Percentiles rank a stretch among this genome's conserved stretches.
These are phyloP conservation scores for Elymus sibiricus DNA, from an alignment of 176 grass and related monocot genomes.

Conservation along the genomic window DNA sequence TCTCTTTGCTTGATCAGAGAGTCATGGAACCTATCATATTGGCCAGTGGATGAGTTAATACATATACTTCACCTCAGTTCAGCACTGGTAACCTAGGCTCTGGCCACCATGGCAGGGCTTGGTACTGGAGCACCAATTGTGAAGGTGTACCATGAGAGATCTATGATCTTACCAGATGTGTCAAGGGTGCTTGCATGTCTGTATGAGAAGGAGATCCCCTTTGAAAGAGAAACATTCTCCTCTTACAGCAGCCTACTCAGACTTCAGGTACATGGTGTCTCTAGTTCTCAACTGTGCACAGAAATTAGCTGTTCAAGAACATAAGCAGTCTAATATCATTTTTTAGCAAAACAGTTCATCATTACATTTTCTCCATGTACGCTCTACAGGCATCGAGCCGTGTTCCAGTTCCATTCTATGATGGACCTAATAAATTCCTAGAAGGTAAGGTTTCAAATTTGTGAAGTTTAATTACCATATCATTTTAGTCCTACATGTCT, in stretches of 20 bases:
- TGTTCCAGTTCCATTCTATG: conserved; percentile 63
- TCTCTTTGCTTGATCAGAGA: conserved; percentile 65
- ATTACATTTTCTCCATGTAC: conserved; percentile 5
- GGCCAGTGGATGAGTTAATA: conserved; percentile 12
- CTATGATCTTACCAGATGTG: conserved; percentile 65
- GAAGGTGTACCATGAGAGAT: conserved; percentile 74
- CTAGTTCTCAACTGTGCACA: not conserved
- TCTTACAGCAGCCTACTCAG: conserved; percentile 61
- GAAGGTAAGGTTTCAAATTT: conserved; percentile 54
- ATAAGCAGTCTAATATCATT: not conserved
- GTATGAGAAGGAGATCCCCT: conserved; percentile 71
- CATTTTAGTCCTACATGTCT: not conserved
- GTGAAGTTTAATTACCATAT: not conserved
- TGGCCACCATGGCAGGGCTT: conserved; percentile 48
- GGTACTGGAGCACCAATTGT: conserved; percentile 41
- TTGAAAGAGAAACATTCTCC: conserved; percentile 22
- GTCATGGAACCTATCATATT: conserved; percentile 48
- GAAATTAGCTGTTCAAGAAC: conserved; percentile 5
- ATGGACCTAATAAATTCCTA: conserved; percentile 58
- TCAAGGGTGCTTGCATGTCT: conserved; percentile 87
- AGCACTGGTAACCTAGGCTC: conserved; percentile 17
- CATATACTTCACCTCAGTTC: conserved; percentile 11
- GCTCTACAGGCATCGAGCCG: conserved; percentile 51
- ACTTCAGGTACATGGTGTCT: conserved; percentile 62
- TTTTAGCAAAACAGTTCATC: not conserved